phyloP scores from a whole-genome alignment of 164 flowering plant genomes.

The Echeveria elegans region DNA sequence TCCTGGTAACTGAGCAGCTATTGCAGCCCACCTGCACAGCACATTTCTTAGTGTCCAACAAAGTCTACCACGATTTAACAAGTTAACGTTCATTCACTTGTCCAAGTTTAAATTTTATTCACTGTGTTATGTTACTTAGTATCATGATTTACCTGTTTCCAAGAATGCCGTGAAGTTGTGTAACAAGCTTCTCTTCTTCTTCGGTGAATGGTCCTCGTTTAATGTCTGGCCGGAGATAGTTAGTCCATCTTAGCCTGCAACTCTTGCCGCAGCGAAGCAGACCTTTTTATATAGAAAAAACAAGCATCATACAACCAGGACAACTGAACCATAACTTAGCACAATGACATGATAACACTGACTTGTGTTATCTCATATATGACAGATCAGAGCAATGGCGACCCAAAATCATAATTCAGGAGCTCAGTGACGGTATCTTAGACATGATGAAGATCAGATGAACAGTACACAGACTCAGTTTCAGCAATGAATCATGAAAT shows the following conservation, averaged over 20 bases:
- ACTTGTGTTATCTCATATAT: background rate
- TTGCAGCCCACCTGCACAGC: slow-evolving; percentile 87
- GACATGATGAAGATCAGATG: background rate
- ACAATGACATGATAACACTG: background rate
- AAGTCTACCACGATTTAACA: background rate
- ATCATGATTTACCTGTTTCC: slow-evolving; percentile 60
- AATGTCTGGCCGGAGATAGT: slow-evolving; percentile 89
- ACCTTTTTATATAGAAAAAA: slow-evolving; percentile 28
- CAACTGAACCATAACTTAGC: background rate
- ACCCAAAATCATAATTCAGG: background rate
- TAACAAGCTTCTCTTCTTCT: slow-evolving; percentile 78
- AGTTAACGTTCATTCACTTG: background rate
- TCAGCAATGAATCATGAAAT: background rate
- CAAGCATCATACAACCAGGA: background rate
- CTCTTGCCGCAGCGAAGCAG: slow-evolving; percentile 96
- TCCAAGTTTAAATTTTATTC: too few species aligned
- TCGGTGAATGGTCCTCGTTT: slow-evolving; percentile 79
- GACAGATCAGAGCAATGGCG: too few species aligned
- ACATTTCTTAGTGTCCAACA: background rate
- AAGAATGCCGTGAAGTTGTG: slow-evolving; percentile 82
- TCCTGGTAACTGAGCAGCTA: slow-evolving; percentile 81
- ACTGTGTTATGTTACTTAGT: background rate
- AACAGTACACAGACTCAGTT: background rate
- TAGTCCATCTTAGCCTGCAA: slow-evolving; percentile 90
- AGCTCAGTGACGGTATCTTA: background rate